Percentiles rank a stretch among this genome's conserved stretches.
Evolutionary conservation across 306 rosid species (phyloP).

Genomic region (Cicer pinnatifidum): DNA sequence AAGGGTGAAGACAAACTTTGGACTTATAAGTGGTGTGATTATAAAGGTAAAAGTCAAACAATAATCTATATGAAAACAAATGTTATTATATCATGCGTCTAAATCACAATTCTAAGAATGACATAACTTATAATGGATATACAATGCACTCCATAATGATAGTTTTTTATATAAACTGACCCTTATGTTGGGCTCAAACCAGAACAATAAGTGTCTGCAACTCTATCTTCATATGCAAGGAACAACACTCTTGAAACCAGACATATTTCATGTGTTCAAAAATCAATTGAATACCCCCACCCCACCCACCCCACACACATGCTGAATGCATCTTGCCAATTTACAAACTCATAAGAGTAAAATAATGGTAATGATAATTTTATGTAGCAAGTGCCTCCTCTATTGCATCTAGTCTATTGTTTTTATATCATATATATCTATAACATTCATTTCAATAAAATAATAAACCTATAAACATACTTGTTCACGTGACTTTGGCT

Average conservation of each 20-base stretch:
- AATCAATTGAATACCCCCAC: neutral
- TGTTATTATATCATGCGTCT: neutral
- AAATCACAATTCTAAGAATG: neutral
- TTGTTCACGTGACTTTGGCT: neutral
- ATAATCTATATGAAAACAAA: conserved; percentile 7
- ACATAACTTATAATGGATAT: conserved; percentile 1
- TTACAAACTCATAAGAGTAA: neutral
- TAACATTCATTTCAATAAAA: neutral
- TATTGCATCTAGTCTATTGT: neutral
- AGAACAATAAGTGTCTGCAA: neutral
- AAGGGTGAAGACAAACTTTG: conserved; percentile 2
- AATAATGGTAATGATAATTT: neutral
- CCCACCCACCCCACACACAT: no score
- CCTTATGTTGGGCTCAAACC: neutral
- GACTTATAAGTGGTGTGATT: conserved; percentile 2
- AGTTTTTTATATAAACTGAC: neutral
- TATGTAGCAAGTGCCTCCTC: neutral
- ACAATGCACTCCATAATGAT: conserved; percentile 11
- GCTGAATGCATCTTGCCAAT: neutral
- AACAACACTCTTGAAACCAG: conserved; percentile 7
- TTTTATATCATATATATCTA: neutral
- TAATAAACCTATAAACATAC: neutral
- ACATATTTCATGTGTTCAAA: neutral
- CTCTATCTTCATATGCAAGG: neutral
- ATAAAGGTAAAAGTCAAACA: neutral